Conservation (phyloP, 1,139 yeast genomes). For the Pneumocystis wakefieldiae region DNA sequence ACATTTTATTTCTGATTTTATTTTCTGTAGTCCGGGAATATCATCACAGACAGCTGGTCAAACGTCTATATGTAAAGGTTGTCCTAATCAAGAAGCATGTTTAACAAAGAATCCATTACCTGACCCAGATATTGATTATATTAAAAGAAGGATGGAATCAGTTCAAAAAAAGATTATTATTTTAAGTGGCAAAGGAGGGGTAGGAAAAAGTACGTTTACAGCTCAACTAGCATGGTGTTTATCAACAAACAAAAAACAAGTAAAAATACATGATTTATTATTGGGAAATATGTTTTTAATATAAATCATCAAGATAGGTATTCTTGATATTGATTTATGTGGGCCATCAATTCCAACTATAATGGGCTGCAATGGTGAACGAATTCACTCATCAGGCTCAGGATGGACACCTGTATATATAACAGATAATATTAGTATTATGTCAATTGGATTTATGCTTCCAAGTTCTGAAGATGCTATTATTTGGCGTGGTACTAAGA, state of each 20-base stretch:
- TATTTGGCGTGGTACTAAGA: conserved; percentile 94
- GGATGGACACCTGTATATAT: conserved; percentile 98
- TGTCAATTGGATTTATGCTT: conserved; percentile 90
- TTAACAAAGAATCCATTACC: conserved; percentile 85
- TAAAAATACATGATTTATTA: background rate
- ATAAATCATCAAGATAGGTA: conserved; percentile 56
- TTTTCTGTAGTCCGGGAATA: conserved; percentile 63
- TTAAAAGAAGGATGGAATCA: conserved; percentile 47
- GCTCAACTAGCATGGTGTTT: conserved; percentile 92
- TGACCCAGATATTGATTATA: conserved; percentile 81
- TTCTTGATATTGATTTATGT: conserved; percentile 93
- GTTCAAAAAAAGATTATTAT: conserved; percentile 76
- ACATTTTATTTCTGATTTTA: too few species aligned
- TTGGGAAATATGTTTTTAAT: background rate
- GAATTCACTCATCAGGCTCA: conserved; percentile 71
- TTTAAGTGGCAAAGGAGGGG: conserved; percentile 94
- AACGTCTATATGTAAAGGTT: conserved; percentile 85
- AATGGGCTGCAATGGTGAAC: conserved; percentile 83
- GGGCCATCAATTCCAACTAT: conserved; percentile 94
- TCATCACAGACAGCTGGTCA: conserved; percentile 87
- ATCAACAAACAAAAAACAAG: conserved; percentile 60
- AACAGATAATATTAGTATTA: conserved; percentile 83
- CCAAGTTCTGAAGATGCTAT: conserved; percentile 90
- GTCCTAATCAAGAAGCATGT: conserved; percentile 87
- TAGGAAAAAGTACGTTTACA: conserved; percentile 91